These are phyloP conservation scores for Populus hybrid DNA, from an alignment of 441 rosid genomes.

Conservation along the genomic window DNA sequence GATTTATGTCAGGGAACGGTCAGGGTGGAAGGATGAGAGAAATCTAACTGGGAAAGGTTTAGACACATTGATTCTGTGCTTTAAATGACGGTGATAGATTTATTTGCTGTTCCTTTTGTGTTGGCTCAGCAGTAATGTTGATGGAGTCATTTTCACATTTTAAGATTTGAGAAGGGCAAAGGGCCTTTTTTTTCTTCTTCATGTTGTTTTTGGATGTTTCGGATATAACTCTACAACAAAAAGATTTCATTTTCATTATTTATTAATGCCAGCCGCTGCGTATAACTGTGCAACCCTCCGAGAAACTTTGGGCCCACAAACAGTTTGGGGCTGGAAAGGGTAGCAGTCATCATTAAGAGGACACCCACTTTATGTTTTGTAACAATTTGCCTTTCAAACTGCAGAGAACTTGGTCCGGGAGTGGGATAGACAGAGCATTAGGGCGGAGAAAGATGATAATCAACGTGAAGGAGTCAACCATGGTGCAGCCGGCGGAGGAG, in stretches of 20 bases:
- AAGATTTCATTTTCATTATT: not conserved
- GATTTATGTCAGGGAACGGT: not conserved
- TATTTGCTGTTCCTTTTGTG: not conserved
- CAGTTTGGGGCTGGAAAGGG: not conserved
- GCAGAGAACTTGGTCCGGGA: not conserved
- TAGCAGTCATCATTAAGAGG: not conserved
- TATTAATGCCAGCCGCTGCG: not conserved
- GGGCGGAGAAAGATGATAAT: conserved; percentile 33
- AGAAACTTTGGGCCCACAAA: not conserved
- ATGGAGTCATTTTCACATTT: not conserved
- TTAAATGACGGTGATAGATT: not conserved
- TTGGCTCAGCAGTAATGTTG: not conserved
- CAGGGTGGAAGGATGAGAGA: not conserved
- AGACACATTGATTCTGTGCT: not conserved
- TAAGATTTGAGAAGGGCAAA: not conserved
- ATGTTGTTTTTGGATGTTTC: not conserved
- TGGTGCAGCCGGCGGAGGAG: conserved; percentile 72
- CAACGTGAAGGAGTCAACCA: conserved; percentile 58
- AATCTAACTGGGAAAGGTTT: not conserved
- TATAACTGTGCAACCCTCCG: not conserved
- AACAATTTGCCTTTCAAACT: not conserved
- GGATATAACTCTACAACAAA: not conserved
- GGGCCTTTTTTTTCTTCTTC: not conserved
- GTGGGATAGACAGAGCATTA: not conserved
- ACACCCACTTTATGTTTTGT: not conserved